Percentiles rank a stretch among this genome's conserved stretches.
These are phyloP conservation scores for Lentinula sp. DNA, from an alignment of 768 basidiomycete genomes.

Conservation along the genomic window DNA sequence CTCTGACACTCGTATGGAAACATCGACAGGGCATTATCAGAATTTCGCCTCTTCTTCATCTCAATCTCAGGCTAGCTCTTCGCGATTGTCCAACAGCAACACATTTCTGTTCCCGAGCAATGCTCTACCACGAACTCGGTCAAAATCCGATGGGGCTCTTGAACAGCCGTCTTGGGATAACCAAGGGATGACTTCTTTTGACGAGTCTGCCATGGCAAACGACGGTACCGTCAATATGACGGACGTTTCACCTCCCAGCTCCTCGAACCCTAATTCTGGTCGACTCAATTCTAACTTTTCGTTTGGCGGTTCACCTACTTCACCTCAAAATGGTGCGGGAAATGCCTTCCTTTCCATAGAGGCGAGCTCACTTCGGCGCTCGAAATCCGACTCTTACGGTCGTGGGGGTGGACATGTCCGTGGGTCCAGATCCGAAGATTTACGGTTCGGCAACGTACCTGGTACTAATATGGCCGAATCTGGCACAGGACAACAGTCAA, in stretches of 20 bases:
- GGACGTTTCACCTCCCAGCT: constrained; percentile 31
- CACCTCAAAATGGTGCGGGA: not conserved
- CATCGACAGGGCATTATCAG: not conserved
- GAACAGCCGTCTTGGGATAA: constrained; percentile 51
- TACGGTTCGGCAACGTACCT: constrained; percentile 3
- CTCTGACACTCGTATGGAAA: not conserved
- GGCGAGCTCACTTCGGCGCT: constrained; percentile 37
- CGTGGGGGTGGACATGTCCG: constrained; percentile 39
- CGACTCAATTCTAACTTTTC: constrained; percentile 3
- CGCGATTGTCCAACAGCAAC: constrained; percentile 25
- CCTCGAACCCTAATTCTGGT: constrained; percentile 8
- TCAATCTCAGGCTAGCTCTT: constrained; percentile 17
- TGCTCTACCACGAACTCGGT: constrained; percentile 38
- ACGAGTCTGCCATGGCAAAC: constrained; percentile 10
- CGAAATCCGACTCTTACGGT: constrained; percentile 36
- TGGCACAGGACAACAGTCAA: constrained; percentile 3
- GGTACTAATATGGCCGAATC: constrained; percentile 3
- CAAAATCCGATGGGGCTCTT: constrained; percentile 55
- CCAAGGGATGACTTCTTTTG: constrained; percentile 8
- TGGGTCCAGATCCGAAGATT: constrained; percentile 58
- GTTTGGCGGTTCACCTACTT: constrained; percentile 1
- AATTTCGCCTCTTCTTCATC: not conserved
- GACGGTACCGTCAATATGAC: constrained; percentile 30
- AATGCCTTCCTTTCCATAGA: constrained; percentile 27
- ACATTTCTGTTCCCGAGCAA: constrained; percentile 30